These are phyloP conservation scores for Cercospora zeae-maydis DNA, from an alignment of 2,329 filamentous ascomycete genomes.

Conservation along the genomic window DNA sequence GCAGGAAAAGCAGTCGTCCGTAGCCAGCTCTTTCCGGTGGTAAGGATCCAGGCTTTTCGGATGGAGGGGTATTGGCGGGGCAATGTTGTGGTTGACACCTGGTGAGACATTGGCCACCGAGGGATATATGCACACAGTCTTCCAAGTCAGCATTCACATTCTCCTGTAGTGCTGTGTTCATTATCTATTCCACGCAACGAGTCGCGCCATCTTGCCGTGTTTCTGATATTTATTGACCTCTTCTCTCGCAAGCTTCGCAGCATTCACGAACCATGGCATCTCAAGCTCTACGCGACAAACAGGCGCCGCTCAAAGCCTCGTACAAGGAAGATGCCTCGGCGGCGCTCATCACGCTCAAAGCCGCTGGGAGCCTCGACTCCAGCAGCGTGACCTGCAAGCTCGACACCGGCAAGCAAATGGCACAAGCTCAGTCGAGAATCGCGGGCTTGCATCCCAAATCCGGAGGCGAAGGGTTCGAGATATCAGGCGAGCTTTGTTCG, in stretches of 20 bases:
- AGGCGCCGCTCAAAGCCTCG: slow-evolving; percentile 48
- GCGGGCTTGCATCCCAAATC: slow-evolving; percentile 50
- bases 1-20: slow-evolving; percentile 3
- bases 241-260: background rate
- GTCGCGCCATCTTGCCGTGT: background rate
- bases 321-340: slow-evolving; percentile 45
- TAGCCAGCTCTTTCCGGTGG: slow-evolving; percentile 6
- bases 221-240: background rate
- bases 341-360: slow-evolving; percentile 47
- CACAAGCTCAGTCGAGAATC: slow-evolving; percentile 42
- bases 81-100: slow-evolving; percentile 2
- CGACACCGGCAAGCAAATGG: slow-evolving; percentile 41
- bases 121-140: background rate
- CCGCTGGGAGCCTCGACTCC: slow-evolving; percentile 44
- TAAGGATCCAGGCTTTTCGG: slow-evolving; percentile 7
- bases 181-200: background rate
- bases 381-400: slow-evolving; percentile 49
- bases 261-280: slow-evolving; percentile 20
- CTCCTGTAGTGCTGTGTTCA: background rate
- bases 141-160: background rate
- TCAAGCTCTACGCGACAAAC: slow-evolving; percentile 44
- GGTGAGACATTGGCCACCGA: background rate
- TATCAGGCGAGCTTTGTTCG: slow-evolving; percentile 49
- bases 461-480: slow-evolving; percentile 42
- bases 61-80: slow-evolving; percentile 13